Evolutionary conservation across 441 rosid genomes (phyloP), one percentile per base, ranked within the genome.

Genomic region (Aquilaria agallochum): DNA sequence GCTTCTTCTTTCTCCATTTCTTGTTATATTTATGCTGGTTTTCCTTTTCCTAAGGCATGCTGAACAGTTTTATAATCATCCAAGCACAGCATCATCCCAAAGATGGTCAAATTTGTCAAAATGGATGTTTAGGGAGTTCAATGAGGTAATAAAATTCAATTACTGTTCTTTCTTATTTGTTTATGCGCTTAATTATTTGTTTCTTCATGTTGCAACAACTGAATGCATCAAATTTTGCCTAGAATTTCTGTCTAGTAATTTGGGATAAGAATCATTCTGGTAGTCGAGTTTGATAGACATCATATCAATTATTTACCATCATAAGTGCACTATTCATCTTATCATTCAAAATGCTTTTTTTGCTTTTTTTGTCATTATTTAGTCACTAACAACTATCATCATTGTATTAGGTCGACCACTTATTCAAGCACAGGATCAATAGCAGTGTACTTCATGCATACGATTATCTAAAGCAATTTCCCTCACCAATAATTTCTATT

Each of bases 51-150:
- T 95, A 68, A 85, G 93, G 78, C 99, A 95, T 61, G 99, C 98
- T 63, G 98, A 95, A 69, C 98, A 92, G 70, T 90, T 95, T 64
- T 95, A 90, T 74, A 85, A 95, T 77, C 97, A 95, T 82, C 98
- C 99, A 42, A 88, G 90, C 75, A 88, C 98, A 2, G 99, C 99
- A 68, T 95, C 95, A 15, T 90, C 98, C 71, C 85, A 85, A 73
- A 84, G 97, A 81, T 92, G 99, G 99, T 95, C 98, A 66, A 95
- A 95, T 81, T 78, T 95, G 82, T 88, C 99, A 56, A 88, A 73
- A 59, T 95, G 99, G 99, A 84, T 90, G 52, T 88, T 85, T 73
- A 87, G 99, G 79, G 99, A 95, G 79, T 95, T 83, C 71, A 92
- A 92, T 69, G 98, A 95, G 98, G 97, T 92, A 80, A 11, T 31